Conservation (phyloP, 108 stramenopile species). For the Aureococcus anophagefferens region DNA sequence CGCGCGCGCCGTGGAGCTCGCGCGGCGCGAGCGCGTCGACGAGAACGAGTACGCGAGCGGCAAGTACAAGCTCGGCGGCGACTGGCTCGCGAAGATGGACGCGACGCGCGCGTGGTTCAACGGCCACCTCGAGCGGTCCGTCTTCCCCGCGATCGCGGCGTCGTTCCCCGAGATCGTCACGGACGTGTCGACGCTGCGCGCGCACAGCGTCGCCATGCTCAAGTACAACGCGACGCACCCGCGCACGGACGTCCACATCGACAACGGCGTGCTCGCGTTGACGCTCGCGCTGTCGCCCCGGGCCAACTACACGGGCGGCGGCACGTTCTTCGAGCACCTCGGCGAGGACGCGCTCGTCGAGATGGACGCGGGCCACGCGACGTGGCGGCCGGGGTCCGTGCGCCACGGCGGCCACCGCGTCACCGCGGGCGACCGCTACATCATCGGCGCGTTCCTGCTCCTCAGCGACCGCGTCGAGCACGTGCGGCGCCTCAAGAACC, state of each 20-base stretch:
- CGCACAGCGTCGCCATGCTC: conserved; percentile 49
- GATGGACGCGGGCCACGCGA: conserved; percentile 57
- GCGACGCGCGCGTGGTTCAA: conserved; percentile 51
- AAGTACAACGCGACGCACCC: conserved; percentile 58
- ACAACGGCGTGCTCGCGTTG: conserved; percentile 57
- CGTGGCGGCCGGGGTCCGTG: conserved; percentile 52
- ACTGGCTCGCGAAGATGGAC: conserved; percentile 36
- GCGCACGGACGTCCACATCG: conserved; percentile 55
- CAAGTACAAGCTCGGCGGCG: conserved; percentile 54
- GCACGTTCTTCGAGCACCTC: conserved; percentile 57
- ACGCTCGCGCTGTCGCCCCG: conserved; percentile 47
- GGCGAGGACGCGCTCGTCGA: conserved; percentile 37
- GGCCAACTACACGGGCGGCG: conserved; percentile 43
- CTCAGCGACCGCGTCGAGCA: conserved; percentile 54
- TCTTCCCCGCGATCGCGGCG: conserved; percentile 42
- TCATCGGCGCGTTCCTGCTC: conserved; percentile 53
- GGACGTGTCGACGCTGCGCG: conserved; percentile 38
- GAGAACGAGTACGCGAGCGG: conserved; percentile 52
- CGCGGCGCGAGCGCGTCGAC: conserved; percentile 44
- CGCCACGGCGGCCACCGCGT: conserved; percentile 54
- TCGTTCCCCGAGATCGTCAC: conserved; percentile 50
- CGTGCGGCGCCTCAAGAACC: conserved; percentile 52
- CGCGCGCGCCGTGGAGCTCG: conserved; percentile 25
- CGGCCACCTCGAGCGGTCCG: conserved; percentile 20
- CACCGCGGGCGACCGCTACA: conserved; percentile 35